phyloP scores from a whole-genome alignment of 1,284 basidiomycete species.

The Polyporus tsugae region DNA sequence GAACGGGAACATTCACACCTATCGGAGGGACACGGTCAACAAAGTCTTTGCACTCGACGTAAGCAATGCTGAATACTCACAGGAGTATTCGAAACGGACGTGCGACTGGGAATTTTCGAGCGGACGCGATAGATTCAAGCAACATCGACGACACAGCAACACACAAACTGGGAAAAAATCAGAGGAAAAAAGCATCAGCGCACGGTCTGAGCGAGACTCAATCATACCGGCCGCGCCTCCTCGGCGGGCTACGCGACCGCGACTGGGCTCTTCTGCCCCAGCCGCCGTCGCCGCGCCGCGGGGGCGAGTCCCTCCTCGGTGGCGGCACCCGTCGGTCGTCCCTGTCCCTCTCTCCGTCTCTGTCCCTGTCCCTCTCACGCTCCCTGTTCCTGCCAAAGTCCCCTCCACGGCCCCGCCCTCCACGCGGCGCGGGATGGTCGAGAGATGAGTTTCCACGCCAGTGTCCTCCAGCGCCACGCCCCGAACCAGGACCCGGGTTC shows the following conservation, averaged over 20 bases:
- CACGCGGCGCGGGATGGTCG: constrained; percentile 47
- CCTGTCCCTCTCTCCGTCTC: constrained; percentile 36
- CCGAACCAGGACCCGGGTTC: constrained; percentile 40
- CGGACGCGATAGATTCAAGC: constrained; percentile 3
- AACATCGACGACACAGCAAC: constrained; percentile 5
- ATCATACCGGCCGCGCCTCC: constrained; percentile 42
- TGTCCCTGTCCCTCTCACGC: constrained; percentile 32
- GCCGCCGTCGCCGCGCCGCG: constrained; percentile 53
- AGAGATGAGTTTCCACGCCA: constrained; percentile 71
- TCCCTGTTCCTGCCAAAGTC: constrained; percentile 36
- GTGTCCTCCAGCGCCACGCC: constrained; percentile 62
- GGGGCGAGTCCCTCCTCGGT: constrained; percentile 44
- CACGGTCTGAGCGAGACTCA: constrained; percentile 18
- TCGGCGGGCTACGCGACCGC: constrained; percentile 46
- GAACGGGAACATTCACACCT: not conserved
- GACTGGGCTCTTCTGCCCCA: constrained; percentile 49
- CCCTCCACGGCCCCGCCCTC: constrained; percentile 53
- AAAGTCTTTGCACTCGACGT: not conserved
- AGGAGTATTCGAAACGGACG: not conserved
- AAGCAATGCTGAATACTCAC: not conserved
- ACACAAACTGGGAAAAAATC: constrained; percentile 5
- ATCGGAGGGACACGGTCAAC: not conserved
- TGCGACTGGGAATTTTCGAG: not conserved
- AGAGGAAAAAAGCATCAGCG: constrained; percentile 10
- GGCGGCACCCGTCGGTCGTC: constrained; percentile 44